Conservation (phyloP, 495 filamentous ascomycete species). For the Bathelium albidoporum region DNA sequence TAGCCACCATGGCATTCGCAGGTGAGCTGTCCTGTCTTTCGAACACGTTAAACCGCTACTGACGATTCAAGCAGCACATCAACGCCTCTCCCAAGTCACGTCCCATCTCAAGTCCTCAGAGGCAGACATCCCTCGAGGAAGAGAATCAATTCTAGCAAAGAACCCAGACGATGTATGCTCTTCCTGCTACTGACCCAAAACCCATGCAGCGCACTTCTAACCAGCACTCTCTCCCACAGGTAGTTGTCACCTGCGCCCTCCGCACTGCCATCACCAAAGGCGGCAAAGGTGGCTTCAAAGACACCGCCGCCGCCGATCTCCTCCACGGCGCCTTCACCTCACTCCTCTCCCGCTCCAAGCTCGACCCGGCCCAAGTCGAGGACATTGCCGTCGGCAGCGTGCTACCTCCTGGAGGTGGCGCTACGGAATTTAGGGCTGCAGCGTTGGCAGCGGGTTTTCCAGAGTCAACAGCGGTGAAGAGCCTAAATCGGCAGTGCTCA, state of each 20-base stretch:
- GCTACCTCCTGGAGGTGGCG: constrained; percentile 83
- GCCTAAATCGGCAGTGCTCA: constrained; percentile 84
- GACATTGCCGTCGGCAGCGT: constrained; percentile 90
- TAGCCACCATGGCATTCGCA: neutral
- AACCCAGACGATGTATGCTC: constrained; percentile 48
- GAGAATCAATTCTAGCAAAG: constrained; percentile 47
- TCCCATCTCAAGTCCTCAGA: constrained; percentile 45
- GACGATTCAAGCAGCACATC: constrained; percentile 32
- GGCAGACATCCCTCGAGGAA: constrained; percentile 35
- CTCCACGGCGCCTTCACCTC: constrained; percentile 74
- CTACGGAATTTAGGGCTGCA: constrained; percentile 92
- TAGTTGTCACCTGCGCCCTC: constrained; percentile 88
- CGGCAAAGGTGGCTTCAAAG: constrained; percentile 90
- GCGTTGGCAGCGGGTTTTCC: constrained; percentile 88
- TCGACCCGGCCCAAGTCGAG: constrained; percentile 76
- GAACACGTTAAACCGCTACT: neutral
- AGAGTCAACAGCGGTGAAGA: constrained; percentile 67
- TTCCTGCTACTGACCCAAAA: neutral
- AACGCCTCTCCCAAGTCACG: constrained; percentile 54
- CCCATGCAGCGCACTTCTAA: neutral
- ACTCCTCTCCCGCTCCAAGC: constrained; percentile 70
- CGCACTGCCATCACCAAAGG: constrained; percentile 88
- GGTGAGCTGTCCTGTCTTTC: neutral
- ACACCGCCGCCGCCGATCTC: constrained; percentile 77
- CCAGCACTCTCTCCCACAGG: constrained; percentile 31